phyloP scores from a whole-genome alignment of 1,284 basidiomycete genomes.

The Fomitopsis palustris region DNA sequence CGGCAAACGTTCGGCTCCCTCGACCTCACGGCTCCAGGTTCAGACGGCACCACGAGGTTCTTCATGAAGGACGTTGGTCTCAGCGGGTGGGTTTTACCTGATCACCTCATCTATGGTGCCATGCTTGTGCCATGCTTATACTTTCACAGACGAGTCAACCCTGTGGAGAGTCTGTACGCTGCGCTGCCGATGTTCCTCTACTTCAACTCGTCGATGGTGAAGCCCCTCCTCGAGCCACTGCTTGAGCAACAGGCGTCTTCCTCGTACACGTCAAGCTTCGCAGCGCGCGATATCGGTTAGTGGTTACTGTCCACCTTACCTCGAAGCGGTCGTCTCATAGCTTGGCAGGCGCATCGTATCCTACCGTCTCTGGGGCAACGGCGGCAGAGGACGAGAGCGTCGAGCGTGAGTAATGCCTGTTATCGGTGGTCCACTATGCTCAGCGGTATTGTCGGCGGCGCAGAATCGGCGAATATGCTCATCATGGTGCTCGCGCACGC shows the following conservation, averaged over 20 bases:
- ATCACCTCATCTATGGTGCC: conserved; percentile 2
- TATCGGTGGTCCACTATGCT: neutral
- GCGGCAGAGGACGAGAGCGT: conserved; percentile 5
- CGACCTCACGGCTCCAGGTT: conserved; percentile 32
- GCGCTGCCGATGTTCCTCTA: conserved; percentile 45
- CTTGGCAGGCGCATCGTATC: conserved; percentile 11
- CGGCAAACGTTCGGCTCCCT: conserved; percentile 38
- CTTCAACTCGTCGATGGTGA: conserved; percentile 39
- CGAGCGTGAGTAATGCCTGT: conserved; percentile 11
- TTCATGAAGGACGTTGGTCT: conserved; percentile 39
- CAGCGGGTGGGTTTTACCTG: conserved; percentile 5
- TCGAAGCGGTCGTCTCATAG: neutral
- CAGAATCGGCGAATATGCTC: conserved; percentile 70
- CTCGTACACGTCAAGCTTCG: conserved; percentile 27
- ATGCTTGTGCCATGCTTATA: conserved; percentile 8
- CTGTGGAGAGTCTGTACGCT: conserved; percentile 46
- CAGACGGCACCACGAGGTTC: conserved; percentile 33
- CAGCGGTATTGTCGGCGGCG: conserved; percentile 1
- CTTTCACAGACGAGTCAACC: conserved; percentile 33
- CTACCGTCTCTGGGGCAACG: conserved; percentile 9
- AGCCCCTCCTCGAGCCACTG: conserved; percentile 41
- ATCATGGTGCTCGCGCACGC: conserved; percentile 70
- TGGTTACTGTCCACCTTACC: neutral
- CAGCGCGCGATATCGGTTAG: conserved; percentile 40
- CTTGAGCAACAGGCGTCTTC: conserved; percentile 35